Percentiles rank a stretch among this genome's conserved stretches.
Conservation (phyloP, 2,329 filamentous ascomycete species). For the Moelleriella libera region DNA sequence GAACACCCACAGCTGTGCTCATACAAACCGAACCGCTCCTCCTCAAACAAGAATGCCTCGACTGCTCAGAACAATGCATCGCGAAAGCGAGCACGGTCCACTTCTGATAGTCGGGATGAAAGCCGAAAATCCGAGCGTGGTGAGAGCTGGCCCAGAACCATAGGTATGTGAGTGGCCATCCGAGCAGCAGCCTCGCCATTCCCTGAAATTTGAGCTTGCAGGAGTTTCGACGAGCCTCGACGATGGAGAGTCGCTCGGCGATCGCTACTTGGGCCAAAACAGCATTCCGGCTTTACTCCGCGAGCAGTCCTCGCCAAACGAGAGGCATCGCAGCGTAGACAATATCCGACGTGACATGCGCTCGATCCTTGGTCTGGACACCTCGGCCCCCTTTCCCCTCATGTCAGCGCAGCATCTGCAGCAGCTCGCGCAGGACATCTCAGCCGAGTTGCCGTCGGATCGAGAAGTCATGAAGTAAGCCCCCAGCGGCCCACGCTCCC, state of each 20-base stretch:
- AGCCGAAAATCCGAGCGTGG: slow-evolving; percentile 20
- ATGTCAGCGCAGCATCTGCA: slow-evolving; percentile 52
- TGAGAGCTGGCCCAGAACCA: slow-evolving; percentile 27
- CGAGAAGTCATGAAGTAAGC: slow-evolving; percentile 50
- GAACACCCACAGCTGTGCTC: slow-evolving; percentile 52
- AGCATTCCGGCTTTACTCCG: slow-evolving; percentile 52
- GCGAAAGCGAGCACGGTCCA: slow-evolving; percentile 21
- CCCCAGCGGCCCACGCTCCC: not conserved
- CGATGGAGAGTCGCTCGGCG: slow-evolving; percentile 40
- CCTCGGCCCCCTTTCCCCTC: slow-evolving; percentile 51
- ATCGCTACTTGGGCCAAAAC: slow-evolving; percentile 52
- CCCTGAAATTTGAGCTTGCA: slow-evolving; percentile 3
- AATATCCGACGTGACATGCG: slow-evolving; percentile 48
- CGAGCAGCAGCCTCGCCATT: not conserved
- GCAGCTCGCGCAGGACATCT: slow-evolving; percentile 44
- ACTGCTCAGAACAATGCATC: slow-evolving; percentile 9
- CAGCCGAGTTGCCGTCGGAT: slow-evolving; percentile 46
- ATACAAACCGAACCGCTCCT: slow-evolving; percentile 46
- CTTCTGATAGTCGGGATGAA: slow-evolving; percentile 16
- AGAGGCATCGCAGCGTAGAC: slow-evolving; percentile 36
- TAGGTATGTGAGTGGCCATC: slow-evolving; percentile 15
- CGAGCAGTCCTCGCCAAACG: slow-evolving; percentile 41
- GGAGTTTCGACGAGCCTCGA: slow-evolving; percentile 25
- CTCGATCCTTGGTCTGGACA: slow-evolving; percentile 51
- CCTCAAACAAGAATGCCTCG: slow-evolving; percentile 19